Base-by-base conservation (phyloP, 306 rosid species). In the Fagus sylvatica region DNA sequence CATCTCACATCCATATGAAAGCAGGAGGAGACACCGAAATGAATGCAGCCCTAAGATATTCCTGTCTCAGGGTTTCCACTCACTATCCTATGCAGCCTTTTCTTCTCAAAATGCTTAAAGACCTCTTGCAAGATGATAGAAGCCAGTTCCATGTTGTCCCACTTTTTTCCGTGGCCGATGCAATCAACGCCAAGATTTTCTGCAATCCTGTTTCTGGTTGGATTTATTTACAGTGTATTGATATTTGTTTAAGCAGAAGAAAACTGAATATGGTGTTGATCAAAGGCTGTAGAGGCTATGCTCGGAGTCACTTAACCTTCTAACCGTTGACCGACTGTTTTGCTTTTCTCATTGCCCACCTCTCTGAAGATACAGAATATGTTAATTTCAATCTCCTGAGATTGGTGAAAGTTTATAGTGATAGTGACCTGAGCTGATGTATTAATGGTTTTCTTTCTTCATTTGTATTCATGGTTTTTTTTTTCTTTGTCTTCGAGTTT, bases 401-500 rank as follows among this genome's bases (percentile, higher is more conserved):
- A 79, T 68, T 77, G 85, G 82, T 57, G 87, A 76, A 64, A 75
- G 66, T 66, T 84, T 84, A 62, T 22, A 80, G 55, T 75, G 54
- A 73, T 91, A 15, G 91, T 81, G 89, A 86, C 71, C 79, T 49
- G 67, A 39, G 74, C 77, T 36, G 53, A 76, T 85, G 86, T 82
- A 85, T 70, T 33, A 42, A 78, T 34, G 53, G 28, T 46, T 46
- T 8, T 12, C 11, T 66, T 85, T 82, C 69, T 74, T n/a, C 66
- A 72, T 79, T 83, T 74, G 68, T 55, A 74, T 69, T 75, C 43
- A 78, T 68, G 74, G 59, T 17, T 33, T 40, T 33, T 59, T 22
- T 6, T 76, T 69, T 22, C 40, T 16, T 72, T 10, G 10, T 41
- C 43, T 37, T 66, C 7, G 9, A 48, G 69, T 77, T 36, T 78